Evolutionary conservation across 768 basidiomycete species (phyloP).

Genomic region (Lactarius pseudohatsudake): DNA sequence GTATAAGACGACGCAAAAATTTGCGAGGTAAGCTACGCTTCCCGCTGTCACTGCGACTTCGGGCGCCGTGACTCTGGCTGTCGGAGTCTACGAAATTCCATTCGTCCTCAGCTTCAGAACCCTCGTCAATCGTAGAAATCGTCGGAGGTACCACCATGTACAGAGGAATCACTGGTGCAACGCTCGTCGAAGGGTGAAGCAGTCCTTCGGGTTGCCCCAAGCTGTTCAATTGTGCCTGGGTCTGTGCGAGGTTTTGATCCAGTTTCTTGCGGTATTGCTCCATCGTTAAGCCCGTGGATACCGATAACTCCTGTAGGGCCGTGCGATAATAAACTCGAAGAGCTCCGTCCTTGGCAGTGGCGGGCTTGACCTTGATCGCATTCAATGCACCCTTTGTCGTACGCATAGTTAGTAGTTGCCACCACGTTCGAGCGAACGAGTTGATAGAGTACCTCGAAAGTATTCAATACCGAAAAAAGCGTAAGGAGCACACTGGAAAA

Average conservation of each 20-base stretch:
- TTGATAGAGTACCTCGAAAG: neutral
- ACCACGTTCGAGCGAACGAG: neutral
- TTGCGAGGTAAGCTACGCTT: neutral
- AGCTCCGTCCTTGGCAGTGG: neutral
- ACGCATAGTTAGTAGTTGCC: neutral
- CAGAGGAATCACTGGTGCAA: neutral
- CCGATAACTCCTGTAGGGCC: neutral
- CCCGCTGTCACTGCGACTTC: neutral
- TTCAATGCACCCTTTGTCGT: neutral
- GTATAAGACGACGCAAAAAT: neutral
- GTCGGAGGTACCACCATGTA: neutral
- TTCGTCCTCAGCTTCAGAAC: neutral
- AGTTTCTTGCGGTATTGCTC: neutral
- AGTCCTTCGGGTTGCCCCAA: neutral
- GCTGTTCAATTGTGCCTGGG: neutral
- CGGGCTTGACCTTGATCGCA: neutral
- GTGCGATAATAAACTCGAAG: neutral
- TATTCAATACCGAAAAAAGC: neutral
- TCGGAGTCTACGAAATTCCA: neutral
- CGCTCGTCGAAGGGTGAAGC: neutral
- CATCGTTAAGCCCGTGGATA: neutral
- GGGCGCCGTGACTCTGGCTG: neutral
- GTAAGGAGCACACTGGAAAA: neutral
- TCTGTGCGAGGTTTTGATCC: neutral
- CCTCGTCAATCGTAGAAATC: neutral